phyloP scores from a whole-genome alignment of 1,284 basidiomycete species.

The Ganoderma boninense region DNA sequence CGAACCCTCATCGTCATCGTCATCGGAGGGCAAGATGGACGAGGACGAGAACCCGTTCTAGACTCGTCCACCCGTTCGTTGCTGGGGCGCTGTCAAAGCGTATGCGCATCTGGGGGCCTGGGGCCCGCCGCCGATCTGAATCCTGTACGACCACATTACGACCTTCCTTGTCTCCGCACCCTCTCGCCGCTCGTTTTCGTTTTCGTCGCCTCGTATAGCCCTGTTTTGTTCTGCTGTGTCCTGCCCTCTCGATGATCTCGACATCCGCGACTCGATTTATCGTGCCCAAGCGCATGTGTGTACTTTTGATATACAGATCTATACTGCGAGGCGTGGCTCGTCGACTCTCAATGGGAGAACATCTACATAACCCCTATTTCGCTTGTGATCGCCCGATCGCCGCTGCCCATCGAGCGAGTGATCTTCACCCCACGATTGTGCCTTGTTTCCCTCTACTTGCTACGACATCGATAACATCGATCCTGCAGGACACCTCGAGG shows the following conservation, averaged over 20 bases:
- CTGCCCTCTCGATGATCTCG: conserved; percentile 16
- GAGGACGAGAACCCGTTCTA: conserved; percentile 46
- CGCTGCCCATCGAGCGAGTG: not conserved
- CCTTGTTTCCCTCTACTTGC: not conserved
- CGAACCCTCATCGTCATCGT: conserved; percentile 26
- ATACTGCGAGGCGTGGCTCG: conserved; percentile 30
- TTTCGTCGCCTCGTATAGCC: conserved; percentile 6
- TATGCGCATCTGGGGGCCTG: conserved; percentile 12
- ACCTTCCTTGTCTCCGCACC: conserved; percentile 16
- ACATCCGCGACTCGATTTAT: conserved; percentile 28
- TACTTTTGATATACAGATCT: conserved; percentile 28
- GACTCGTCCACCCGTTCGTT: conserved; percentile 9
- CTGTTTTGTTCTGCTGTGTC: conserved; percentile 35
- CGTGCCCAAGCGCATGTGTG: conserved; percentile 34
- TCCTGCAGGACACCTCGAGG: conserved; percentile 1
- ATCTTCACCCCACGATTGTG: conserved; percentile 1
- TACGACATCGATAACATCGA: not conserved
- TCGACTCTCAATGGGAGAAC: conserved; percentile 23
- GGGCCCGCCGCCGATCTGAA: conserved; percentile 29
- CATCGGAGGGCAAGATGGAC: conserved; percentile 33
- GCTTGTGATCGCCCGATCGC: not conserved
- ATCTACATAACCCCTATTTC: conserved; percentile 8
- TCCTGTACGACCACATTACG: conserved; percentile 33
- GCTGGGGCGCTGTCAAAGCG: not conserved
- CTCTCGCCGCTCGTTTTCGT: conserved; percentile 25